These are phyloP conservation scores for Clathrospora elynae DNA, from an alignment of 2,329 filamentous ascomycete genomes.

Conservation along the genomic window DNA sequence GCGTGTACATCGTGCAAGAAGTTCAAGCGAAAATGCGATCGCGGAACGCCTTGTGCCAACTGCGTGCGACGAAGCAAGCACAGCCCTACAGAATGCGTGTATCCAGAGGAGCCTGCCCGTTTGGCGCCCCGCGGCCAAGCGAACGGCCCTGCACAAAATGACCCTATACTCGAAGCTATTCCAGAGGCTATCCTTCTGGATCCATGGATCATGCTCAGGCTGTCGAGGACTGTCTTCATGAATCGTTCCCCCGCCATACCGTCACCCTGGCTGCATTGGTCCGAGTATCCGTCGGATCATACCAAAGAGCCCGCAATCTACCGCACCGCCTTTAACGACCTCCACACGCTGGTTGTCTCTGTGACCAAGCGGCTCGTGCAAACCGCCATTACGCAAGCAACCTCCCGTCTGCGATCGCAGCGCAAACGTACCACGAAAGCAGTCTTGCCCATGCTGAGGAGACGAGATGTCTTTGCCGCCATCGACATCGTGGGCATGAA, in stretches of 20 bases:
- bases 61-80: constrained; percentile 10
- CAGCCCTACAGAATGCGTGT: constrained; percentile 16
- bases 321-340: constrained; percentile 75
- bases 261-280: constrained; percentile 44
- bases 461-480: constrained; percentile 60
- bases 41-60: constrained; percentile 15
- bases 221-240: constrained; percentile 47
- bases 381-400: constrained; percentile 70
- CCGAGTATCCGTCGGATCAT: constrained; percentile 29
- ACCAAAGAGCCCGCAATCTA: constrained; percentile 67
- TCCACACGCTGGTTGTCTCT: constrained; percentile 69
- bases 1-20: constrained; percentile 17
- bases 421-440: constrained; percentile 36
- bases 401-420: constrained; percentile 66
- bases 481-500: constrained; percentile 60
- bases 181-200: constrained; percentile 43
- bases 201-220: constrained; percentile 32
- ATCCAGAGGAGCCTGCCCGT: constrained; percentile 7
- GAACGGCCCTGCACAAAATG: neutral
- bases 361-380: constrained; percentile 73
- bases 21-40: constrained; percentile 18
- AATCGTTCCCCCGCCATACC: constrained; percentile 36
- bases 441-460: constrained; percentile 47
- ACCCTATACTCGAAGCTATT: constrained; percentile 32
- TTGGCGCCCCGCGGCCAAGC: no score